Evolutionary conservation across 1,139 yeast genomes (phyloP).

Genomic region (Geotrichum aggregatum): DNA sequence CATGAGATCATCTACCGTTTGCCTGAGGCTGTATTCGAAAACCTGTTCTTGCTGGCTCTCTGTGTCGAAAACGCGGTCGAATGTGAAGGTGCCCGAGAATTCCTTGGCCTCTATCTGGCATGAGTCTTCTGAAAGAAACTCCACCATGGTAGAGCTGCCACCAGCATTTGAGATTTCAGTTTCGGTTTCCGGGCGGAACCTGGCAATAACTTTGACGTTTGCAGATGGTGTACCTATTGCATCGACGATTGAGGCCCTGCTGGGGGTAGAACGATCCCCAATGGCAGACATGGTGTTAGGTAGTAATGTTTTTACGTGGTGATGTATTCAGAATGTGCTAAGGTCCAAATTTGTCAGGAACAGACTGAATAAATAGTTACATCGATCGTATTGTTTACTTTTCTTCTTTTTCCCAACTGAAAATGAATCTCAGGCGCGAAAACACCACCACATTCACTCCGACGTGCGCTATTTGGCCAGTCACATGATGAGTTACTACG

Average conservation of each 20-base stretch:
- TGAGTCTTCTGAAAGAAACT: slow-evolving; percentile 46
- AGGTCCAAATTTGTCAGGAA: too few species aligned
- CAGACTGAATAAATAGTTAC: too few species aligned
- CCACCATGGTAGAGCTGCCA: slow-evolving; percentile 36
- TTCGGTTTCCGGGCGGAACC: slow-evolving; percentile 51
- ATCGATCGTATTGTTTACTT: neutral
- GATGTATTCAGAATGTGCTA: too few species aligned
- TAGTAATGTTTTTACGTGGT: too few species aligned
- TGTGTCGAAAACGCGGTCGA: slow-evolving; percentile 62
- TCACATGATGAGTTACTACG: too few species aligned
- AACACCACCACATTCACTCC: neutral
- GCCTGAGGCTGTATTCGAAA: slow-evolving; percentile 55
- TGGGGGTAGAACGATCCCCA: slow-evolving; percentile 18
- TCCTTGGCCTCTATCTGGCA: slow-evolving; percentile 44
- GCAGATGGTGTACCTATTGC: too few species aligned
- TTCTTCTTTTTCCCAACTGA: too few species aligned
- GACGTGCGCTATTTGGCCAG: too few species aligned
- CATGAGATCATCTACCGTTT: slow-evolving; percentile 63
- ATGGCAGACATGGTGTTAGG: neutral
- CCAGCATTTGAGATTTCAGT: slow-evolving; percentile 7
- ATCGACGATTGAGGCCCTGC: slow-evolving; percentile 13
- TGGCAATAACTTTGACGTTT: slow-evolving; percentile 57
- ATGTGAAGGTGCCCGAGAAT: slow-evolving; percentile 47
- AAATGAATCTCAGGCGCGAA: neutral
- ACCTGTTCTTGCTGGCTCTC: slow-evolving; percentile 53